Conservation (phyloP, 2,329 filamentous ascomycete species). For the Paecilomyces dactylethromorphus region DNA sequence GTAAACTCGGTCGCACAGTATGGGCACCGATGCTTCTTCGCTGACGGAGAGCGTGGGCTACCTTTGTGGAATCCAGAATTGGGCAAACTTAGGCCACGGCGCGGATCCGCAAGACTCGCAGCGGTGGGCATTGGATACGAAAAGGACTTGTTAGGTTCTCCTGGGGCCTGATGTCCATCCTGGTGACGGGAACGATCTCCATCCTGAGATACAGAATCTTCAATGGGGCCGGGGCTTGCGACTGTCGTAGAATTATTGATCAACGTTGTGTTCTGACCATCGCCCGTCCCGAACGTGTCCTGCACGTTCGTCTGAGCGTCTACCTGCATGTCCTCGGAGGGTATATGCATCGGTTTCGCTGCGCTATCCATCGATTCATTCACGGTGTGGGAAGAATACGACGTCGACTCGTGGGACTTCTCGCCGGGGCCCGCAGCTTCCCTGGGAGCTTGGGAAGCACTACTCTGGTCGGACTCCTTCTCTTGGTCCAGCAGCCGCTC, state of each 20-base stretch:
- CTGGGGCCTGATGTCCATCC: slow-evolving; percentile 30
- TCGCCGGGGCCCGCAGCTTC: slow-evolving; percentile 34
- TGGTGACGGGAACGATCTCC: slow-evolving; percentile 33
- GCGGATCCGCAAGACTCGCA: slow-evolving; percentile 42
- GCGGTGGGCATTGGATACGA: slow-evolving; percentile 59
- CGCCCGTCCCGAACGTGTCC: slow-evolving; percentile 44
- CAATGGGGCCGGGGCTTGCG: slow-evolving; percentile 41
- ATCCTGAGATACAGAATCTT: slow-evolving; percentile 37
- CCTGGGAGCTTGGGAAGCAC: slow-evolving; percentile 34
- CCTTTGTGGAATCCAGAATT: slow-evolving; percentile 49
- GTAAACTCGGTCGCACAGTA: slow-evolving; percentile 97
- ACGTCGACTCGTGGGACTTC: slow-evolving; percentile 20
- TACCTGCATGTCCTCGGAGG: slow-evolving; percentile 39
- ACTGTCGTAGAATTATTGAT: slow-evolving; percentile 44
- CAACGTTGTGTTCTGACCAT: slow-evolving; percentile 44
- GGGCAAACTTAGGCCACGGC: slow-evolving; percentile 54
- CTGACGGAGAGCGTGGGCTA: slow-evolving; percentile 62
- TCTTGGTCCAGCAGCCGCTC: slow-evolving; percentile 26
- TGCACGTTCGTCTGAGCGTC: slow-evolving; percentile 45
- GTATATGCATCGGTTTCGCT: slow-evolving; percentile 43
- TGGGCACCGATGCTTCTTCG: slow-evolving; percentile 92
- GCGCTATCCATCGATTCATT: slow-evolving; percentile 44
- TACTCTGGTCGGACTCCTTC: slow-evolving; percentile 26
- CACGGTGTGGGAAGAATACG: slow-evolving; percentile 23
- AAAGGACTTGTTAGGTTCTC: slow-evolving; percentile 49